These are phyloP conservation scores for Nectriaceae sp. DNA, from an alignment of 2,329 filamentous ascomycete genomes.

Conservation along the genomic window DNA sequence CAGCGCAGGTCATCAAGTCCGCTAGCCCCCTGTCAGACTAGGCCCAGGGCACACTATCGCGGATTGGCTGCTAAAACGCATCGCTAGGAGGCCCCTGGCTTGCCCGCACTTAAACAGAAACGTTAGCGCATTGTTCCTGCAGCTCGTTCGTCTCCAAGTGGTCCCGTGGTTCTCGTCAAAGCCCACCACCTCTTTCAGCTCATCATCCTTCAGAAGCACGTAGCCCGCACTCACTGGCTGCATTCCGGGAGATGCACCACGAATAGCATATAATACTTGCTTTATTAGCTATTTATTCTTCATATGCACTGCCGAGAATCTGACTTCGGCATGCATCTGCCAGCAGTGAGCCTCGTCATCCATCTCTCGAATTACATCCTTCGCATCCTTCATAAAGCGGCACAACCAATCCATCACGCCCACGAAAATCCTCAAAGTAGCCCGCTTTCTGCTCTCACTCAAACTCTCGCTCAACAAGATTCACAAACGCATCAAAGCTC, in stretches of 20 bases:
- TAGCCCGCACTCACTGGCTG: background rate
- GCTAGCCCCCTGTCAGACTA: background rate
- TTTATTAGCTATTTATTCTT: too few relatives aligned
- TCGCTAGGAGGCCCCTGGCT: conserved; percentile 6
- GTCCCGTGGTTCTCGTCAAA: too few relatives aligned
- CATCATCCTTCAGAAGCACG: background rate
- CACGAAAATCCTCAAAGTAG: background rate
- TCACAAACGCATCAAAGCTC: background rate
- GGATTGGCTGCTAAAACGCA: background rate
- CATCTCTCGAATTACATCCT: background rate
- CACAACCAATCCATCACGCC: background rate
- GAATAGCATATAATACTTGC: background rate
- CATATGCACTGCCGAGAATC: too few relatives aligned
- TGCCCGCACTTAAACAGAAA: conserved; percentile 32
- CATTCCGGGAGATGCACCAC: background rate
- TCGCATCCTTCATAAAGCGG: background rate
- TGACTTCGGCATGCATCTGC: too few relatives aligned
- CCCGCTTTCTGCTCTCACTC: background rate
- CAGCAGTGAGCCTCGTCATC: background rate
- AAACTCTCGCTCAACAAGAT: background rate
- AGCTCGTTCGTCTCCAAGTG: too few relatives aligned
- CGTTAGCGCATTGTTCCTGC: conserved; percentile 37
- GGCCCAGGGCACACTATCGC: background rate
- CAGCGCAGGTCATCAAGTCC: background rate
- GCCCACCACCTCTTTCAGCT: background rate